Evolutionary conservation across 108 stramenopile species (phyloP).

Genomic region (Cyclotella cryptica): DNA sequence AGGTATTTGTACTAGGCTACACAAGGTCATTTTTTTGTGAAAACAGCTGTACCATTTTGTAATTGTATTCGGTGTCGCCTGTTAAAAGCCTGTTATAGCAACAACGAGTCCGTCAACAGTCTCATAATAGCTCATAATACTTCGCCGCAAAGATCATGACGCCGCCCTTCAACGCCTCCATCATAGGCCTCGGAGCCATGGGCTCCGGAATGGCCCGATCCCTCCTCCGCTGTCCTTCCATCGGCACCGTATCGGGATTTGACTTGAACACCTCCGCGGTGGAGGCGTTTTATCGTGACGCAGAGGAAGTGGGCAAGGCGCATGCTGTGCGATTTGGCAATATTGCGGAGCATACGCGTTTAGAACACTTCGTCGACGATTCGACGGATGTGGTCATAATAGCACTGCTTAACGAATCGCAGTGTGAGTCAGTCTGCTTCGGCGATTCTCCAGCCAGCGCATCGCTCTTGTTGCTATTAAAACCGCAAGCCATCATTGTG

Average conservation of each 20-base stretch:
- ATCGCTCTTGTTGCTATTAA: constrained; percentile 45
- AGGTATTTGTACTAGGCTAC: no score
- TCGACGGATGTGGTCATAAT: constrained; percentile 63
- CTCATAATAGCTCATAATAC: no score
- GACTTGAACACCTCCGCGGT: constrained; percentile 53
- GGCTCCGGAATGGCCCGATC: constrained; percentile 84
- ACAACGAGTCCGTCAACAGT: no score
- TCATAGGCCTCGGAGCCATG: constrained; percentile 79
- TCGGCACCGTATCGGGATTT: constrained; percentile 52
- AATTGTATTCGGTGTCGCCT: no score
- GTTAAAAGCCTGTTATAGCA: no score
- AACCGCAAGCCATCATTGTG: constrained; percentile 59
- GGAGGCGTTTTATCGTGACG: constrained; percentile 56
- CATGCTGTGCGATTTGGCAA: constrained; percentile 10
- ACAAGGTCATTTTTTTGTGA: no score
- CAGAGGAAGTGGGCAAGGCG: constrained; percentile 51
- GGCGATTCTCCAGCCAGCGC: constrained; percentile 5
- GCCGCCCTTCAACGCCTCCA: constrained; percentile 36
- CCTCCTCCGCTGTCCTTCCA: constrained; percentile 55
- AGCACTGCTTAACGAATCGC: constrained; percentile 74
- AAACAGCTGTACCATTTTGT: no score
- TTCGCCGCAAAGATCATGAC: constrained; percentile 1
- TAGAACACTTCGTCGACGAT: constrained; percentile 30
- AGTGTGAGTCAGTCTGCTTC: constrained; percentile 73
- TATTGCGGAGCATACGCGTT: neutral